A percentile compares a stretch with the other conserved stretches of the same genome.
These are phyloP conservation scores for Neurospora sp. DNA, from an alignment of 495 filamentous ascomycete species.

Conservation along the genomic window DNA sequence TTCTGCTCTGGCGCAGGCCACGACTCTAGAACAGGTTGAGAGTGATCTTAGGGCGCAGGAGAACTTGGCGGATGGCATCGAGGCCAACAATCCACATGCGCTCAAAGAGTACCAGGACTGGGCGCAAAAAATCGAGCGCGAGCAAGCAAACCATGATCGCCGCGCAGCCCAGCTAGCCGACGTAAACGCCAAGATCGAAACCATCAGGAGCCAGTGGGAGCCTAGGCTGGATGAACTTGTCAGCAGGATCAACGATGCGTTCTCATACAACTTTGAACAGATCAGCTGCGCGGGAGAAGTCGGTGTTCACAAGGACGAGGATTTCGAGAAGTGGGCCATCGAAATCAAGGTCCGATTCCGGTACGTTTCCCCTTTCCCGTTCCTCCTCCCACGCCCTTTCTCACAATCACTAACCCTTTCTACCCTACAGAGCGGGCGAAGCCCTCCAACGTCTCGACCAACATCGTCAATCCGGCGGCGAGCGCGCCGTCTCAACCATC, in stretches of 20 bases:
- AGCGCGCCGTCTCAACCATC: slow-evolving; percentile 92
- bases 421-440: slow-evolving; percentile 57
- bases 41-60: slow-evolving; percentile 63
- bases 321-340: slow-evolving; percentile 89
- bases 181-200: slow-evolving; percentile 43
- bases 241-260: slow-evolving; percentile 74
- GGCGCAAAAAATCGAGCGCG: slow-evolving; percentile 35
- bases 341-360: slow-evolving; percentile 92
- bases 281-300: slow-evolving; percentile 97
- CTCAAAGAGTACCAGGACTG: slow-evolving; percentile 72
- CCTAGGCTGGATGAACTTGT: slow-evolving; percentile 72
- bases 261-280: slow-evolving; percentile 79
- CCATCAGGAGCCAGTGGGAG: slow-evolving; percentile 61
- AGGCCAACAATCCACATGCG: slow-evolving; percentile 67
- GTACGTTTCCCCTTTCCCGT: slow-evolving; percentile 30
- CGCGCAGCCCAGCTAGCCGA: slow-evolving; percentile 43
- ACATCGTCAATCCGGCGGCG: slow-evolving; percentile 92
- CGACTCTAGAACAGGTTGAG: slow-evolving; percentile 53
- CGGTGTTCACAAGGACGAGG: slow-evolving; percentile 64
- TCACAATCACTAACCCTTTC: neutral
- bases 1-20: slow-evolving; percentile 23
- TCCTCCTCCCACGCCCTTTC: neutral
- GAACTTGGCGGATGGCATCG: slow-evolving; percentile 65
- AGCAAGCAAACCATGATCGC: slow-evolving; percentile 27
- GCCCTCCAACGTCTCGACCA: slow-evolving; percentile 72